Base-by-base conservation (phyloP, 148 eudicot genomes). In the Heliosperma pusillum region DNA sequence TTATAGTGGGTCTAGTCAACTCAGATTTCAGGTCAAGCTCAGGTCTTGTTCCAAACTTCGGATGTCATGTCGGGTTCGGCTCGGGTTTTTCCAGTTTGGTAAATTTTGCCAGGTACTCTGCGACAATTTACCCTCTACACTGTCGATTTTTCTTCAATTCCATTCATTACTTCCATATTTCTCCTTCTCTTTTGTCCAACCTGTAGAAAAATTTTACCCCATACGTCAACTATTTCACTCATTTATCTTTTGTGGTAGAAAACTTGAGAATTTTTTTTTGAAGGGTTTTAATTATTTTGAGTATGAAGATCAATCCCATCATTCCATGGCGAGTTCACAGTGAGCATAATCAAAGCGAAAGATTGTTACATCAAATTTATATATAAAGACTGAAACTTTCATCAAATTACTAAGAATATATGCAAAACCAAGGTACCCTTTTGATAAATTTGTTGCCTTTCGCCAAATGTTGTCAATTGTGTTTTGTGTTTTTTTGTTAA, bases 391-490 rank as follows among this genome's bases (percentile, higher is more conserved):
- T 60, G 78, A 76, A 79, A 77, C 61, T 80, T 70, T 84, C 50
- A 63, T 63, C 56, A 85, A 76, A 73, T 80, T 83, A 66, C 80
- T 16, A 75, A 16, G 70, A 77, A 78, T 7, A 78, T 7, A 74
- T 57, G 64, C 72, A 21, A 91, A 87, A 86, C 70, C 67, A 83
- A 86, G 97, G 97, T 89, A 80, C 77, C 74, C 72, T 77, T 72
- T 53, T 78, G 42, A 22, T 10, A 72, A 70, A 42, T 27, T 71
- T 55, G 27, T 60, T 80, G 2, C 36, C 27, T 76, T 50, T 69
- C 2, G 20, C 24, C 52, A 11, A 2, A 9, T 67, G 24, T 8
- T 3, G 26, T 66, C 1, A 30, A 29, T 65, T 6, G 15, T 13
- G 4, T 25, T 15, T 3, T 62, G 66, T 13, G 16, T 1, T 10